Evolutionary conservation across 805 yeast genomes (phyloP).

Genomic region (Metschnikowia borealis): DNA sequence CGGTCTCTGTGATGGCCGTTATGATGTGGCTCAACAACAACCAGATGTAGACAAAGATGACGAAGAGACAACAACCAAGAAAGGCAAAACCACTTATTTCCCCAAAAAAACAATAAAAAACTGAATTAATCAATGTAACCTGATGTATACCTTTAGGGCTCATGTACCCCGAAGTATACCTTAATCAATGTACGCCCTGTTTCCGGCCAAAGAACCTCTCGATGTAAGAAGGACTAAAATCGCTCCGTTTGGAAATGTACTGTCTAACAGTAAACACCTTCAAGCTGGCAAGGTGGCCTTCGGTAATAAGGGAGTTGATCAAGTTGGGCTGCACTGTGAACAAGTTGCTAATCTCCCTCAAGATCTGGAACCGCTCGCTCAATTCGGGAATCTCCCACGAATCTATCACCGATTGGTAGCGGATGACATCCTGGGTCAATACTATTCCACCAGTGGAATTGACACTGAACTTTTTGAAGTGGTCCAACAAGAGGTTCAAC

Average conservation of each 20-base stretch:
- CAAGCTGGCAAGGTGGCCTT: slow-evolving; percentile 69
- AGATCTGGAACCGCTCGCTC: slow-evolving; percentile 59
- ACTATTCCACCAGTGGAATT: slow-evolving; percentile 80
- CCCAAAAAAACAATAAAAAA: too few species aligned
- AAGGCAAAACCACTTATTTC: too few species aligned
- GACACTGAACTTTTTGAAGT: slow-evolving; percentile 71
- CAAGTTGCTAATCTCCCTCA: slow-evolving; percentile 79
- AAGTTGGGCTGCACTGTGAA: slow-evolving; percentile 82
- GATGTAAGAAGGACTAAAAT: slow-evolving; percentile 54
- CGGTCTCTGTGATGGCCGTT: slow-evolving; percentile 3
- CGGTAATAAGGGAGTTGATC: slow-evolving; percentile 71
- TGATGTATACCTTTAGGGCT: too few species aligned
- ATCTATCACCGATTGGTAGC: slow-evolving; percentile 66
- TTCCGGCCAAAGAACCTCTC: slow-evolving; percentile 43
- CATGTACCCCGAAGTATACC: too few species aligned
- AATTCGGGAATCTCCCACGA: slow-evolving; percentile 62
- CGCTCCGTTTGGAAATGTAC: slow-evolving; percentile 66
- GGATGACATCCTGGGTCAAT: slow-evolving; percentile 76
- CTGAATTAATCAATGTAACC: too few species aligned
- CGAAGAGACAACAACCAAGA: too few species aligned
- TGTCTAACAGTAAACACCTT: slow-evolving; percentile 60
- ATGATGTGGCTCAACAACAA: slow-evolving; percentile 6
- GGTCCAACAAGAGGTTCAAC: slow-evolving; percentile 58
- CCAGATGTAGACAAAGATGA: slow-evolving; percentile 5
- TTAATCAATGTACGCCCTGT: slow-evolving; percentile 2